Conservation (phyloP, 2,329 filamentous ascomycete genomes). For the Aspergillus sergii region DNA sequence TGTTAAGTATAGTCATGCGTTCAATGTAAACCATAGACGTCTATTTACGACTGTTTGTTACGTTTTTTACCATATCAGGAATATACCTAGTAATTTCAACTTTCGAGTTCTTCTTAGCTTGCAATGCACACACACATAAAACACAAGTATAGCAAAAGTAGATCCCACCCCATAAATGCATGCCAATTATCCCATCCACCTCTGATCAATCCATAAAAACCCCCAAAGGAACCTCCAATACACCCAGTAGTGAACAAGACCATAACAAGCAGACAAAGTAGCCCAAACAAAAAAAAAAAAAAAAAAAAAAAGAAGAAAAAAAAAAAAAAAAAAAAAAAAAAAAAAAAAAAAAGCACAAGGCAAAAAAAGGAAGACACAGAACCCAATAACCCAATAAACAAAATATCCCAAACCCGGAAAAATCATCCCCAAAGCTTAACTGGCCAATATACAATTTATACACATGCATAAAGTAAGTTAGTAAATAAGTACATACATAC, state of each 20-base stretch:
- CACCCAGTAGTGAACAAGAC: neutral
- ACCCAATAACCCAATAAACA: neutral
- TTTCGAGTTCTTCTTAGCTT: neutral
- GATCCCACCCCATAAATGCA: neutral
- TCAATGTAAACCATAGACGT: neutral
- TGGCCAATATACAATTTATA: neutral
- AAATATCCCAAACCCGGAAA: neutral
- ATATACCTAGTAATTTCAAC: neutral
- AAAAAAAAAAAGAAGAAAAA: too few species aligned
- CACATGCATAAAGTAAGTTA: too few species aligned
- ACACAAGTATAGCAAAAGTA: neutral
- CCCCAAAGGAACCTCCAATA: constrained; percentile 1
- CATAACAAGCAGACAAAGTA: neutral
- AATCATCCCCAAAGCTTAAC: neutral
- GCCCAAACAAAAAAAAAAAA: neutral
- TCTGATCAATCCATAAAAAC: neutral
- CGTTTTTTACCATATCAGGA: neutral
- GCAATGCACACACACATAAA: neutral
- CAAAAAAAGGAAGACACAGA: neutral
- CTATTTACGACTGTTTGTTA: neutral
- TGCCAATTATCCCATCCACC: neutral
- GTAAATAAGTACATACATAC: too few species aligned
- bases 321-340: too few species aligned
- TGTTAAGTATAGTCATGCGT: neutral
- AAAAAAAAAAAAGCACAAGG: too few species aligned